Base-by-base conservation (phyloP, 1,284 basidiomycete genomes). In the Lentinus polychrous region DNA sequence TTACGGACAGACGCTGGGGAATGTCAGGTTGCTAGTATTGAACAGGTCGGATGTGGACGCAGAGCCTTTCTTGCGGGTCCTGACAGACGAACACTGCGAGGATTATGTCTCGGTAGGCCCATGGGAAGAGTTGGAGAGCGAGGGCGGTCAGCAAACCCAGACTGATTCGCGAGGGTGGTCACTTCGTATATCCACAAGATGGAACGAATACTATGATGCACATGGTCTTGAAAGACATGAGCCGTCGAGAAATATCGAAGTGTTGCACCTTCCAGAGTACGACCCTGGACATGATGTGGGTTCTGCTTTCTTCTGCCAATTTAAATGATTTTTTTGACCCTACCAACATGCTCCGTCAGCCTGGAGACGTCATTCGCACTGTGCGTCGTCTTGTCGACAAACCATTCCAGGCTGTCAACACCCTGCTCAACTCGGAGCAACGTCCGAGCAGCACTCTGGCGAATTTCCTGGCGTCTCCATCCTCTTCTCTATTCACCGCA, bases 221-320 rank as follows among this genome's bases (percentile, higher is more conserved):
- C 78, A 83, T 55, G 82, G 81, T 0, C 68, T 81, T 2, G 82
- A 86, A 58, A 77, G 73, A 49, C 76, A 76, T 41, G 82, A 83
- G 56, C 76, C 82, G 6, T 67, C 73, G 17, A 68, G 73, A 52
- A 86, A 86, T 55, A 66, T 86, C 11, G 78, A 83, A 58, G 70
- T 85, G 33, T 55, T 78, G 35, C 74, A 75, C 49, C 55, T 82
- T 5, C 67, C 71, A 2, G 68, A 66, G 1, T 76, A 75, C 52
- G 69, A 72, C 45, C 59, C 61, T 39, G 55, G 66, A 11, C 63
- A 67, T 40, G 68, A 76, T 57, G 78, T 79, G 57, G 51, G 72
- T 65, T 45, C 15, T 45, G 12, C 12, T 41, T n/a, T 41, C 14
- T 15, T 15, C 12, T 45, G 27, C 17, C 22, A 22, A 31, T 34